Conservation (phyloP, 2,329 filamentous ascomycete species). For the Ceratocystis papillata region DNA sequence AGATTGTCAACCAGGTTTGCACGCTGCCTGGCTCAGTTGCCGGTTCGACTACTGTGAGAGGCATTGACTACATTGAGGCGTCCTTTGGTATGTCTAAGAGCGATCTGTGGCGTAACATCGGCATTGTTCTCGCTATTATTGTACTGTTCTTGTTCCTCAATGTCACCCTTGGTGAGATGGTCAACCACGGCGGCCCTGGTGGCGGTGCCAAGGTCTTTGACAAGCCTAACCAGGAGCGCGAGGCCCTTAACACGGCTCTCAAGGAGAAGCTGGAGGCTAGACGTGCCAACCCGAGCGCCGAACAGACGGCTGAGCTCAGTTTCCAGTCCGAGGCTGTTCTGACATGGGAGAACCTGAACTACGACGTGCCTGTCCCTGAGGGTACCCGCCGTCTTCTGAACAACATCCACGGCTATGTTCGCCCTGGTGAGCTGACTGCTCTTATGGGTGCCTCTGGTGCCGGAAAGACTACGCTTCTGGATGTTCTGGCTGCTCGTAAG, state of each 20-base stretch:
- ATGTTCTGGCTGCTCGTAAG: conserved; percentile 56
- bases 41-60: conserved; percentile 53
- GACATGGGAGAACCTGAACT: conserved; percentile 79
- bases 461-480: conserved; percentile 75
- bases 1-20: conserved; percentile 69
- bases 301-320: conserved; percentile 40
- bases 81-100: conserved; percentile 55
- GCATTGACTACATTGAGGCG: conserved; percentile 55
- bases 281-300: conserved; percentile 34
- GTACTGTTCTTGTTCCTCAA: conserved; percentile 65
- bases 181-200: conserved; percentile 61
- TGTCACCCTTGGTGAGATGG: conserved; percentile 64
- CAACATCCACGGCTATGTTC: conserved; percentile 56
- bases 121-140: conserved; percentile 67
- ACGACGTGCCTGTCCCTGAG: conserved; percentile 53
- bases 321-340: conserved; percentile 56
- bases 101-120: conserved; percentile 74
- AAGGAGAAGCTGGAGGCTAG: conserved; percentile 48
- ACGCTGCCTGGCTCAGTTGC: conserved; percentile 61
- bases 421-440: conserved; percentile 65
- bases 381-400: conserved; percentile 47
- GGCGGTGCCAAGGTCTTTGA: conserved; percentile 75
- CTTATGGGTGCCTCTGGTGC: conserved; percentile 78
- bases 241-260: conserved; percentile 54
- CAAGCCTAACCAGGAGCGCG: conserved; percentile 57